These are phyloP conservation scores for Colletotrichum trifolii DNA, from an alignment of 2,329 filamentous ascomycete genomes.

Conservation along the genomic window DNA sequence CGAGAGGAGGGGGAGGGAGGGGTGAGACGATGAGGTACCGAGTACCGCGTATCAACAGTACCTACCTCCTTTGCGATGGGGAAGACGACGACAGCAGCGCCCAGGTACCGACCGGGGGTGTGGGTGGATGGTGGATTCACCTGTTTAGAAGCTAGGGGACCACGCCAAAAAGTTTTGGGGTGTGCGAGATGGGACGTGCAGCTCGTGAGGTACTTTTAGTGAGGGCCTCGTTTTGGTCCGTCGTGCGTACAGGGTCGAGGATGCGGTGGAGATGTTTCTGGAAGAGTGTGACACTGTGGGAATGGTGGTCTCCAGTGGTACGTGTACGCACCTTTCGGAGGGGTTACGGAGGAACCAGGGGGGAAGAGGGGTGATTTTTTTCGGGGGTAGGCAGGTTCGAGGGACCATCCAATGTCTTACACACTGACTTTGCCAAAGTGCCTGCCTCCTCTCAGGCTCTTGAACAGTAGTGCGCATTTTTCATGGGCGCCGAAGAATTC, in stretches of 20 bases:
- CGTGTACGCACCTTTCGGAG: neutral
- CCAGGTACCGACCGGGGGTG: constrained; percentile 29
- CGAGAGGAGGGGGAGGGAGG: constrained; percentile 26
- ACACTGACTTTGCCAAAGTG: too few relatives aligned
- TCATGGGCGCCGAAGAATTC: too few relatives aligned
- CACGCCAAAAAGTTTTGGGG: constrained; percentile 38
- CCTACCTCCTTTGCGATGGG: constrained; percentile 12
- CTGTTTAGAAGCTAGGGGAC: constrained; percentile 34
- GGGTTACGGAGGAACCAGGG: neutral
- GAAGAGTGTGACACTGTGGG: constrained; percentile 28
- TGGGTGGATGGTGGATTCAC: constrained; percentile 30
- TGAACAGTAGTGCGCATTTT: too few relatives aligned
- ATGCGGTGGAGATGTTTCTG: constrained; percentile 1
- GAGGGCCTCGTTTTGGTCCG: too few relatives aligned
- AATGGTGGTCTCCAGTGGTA: constrained; percentile 16
- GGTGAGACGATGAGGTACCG: constrained; percentile 30
- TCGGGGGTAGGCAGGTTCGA: neutral
- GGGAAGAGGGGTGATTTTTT: neutral
- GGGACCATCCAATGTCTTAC: too few relatives aligned
- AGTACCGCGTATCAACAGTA: too few relatives aligned
- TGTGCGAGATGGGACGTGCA: constrained; percentile 25
- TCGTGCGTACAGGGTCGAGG: constrained; percentile 4
- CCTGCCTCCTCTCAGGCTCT: too few relatives aligned
- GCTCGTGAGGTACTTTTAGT: neutral
- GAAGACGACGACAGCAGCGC: constrained; percentile 9